Conservation (phyloP, 257 asterid species). For the Solanum clarkiae region DNA sequence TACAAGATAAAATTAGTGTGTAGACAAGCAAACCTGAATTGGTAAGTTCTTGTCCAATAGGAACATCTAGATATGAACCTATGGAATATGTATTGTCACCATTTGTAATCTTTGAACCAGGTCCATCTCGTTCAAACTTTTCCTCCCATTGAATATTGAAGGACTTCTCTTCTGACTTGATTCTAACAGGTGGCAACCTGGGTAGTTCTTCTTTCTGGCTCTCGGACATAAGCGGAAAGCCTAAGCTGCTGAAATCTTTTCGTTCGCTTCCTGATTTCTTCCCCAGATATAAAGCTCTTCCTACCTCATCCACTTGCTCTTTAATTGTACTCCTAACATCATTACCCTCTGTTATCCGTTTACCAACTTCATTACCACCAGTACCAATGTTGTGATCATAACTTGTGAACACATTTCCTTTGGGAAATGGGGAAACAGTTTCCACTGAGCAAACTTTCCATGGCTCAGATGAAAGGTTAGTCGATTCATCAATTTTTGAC, state of each 20-base stretch:
- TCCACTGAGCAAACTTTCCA: constrained; percentile 2
- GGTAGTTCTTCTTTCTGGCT: constrained; percentile 17
- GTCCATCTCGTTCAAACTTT: constrained; percentile 14
- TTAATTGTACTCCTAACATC: constrained; percentile 1
- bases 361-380: constrained; percentile 3
- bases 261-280: background rate
- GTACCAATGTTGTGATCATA: background rate
- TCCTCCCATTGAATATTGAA: constrained; percentile 11
- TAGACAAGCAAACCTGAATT: constrained; percentile 4
- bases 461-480: background rate
- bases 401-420: constrained; percentile 1
- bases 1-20: background rate
- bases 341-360: background rate
- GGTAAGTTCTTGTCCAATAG: constrained; percentile 11
- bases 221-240: constrained; percentile 4
- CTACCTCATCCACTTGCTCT: constrained; percentile 13
- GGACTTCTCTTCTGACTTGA: constrained; percentile 11
- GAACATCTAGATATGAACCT: constrained; percentile 20
- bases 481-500: background rate
- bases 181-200: constrained; percentile 14
- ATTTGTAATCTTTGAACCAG: background rate
- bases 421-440: constrained; percentile 8
- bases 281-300: constrained; percentile 10
- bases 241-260: background rate
- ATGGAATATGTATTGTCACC: constrained; percentile 3